phyloP scores from a whole-genome alignment of 2,329 filamentous ascomycete species.

The Myrmaecium sp. region DNA sequence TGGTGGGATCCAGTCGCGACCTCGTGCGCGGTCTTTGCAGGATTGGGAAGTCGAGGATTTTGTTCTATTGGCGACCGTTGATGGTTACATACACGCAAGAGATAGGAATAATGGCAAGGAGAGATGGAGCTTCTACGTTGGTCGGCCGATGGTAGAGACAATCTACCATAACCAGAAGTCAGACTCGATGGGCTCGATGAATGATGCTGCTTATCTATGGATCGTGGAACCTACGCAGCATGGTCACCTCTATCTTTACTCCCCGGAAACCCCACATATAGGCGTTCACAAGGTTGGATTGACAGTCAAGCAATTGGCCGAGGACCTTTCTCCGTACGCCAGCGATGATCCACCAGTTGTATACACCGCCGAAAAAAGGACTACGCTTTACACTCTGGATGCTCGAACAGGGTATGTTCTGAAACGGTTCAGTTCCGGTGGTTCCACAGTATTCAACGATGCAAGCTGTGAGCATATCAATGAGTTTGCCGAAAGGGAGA shows the following conservation, averaged over 20 bases:
- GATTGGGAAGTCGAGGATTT: conserved; percentile 99
- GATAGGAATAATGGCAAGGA: conserved; percentile 73
- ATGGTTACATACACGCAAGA: conserved; percentile 84
- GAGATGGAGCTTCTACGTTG: conserved; percentile 72
- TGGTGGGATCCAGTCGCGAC: conserved; percentile 51
- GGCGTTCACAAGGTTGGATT: conserved; percentile 50
- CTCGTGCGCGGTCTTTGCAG: conserved; percentile 85
- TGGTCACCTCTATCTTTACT: conserved; percentile 75
- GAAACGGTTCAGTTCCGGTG: conserved; percentile 66
- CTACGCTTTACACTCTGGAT: conserved; percentile 75
- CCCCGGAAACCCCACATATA: conserved; percentile 43
- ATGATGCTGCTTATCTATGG: conserved; percentile 78
- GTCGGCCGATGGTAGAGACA: conserved; percentile 81
- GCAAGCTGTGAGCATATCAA: conserved; percentile 57
- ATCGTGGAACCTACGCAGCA: conserved; percentile 84
- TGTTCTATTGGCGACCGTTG: conserved; percentile 98
- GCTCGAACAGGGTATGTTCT: conserved; percentile 68
- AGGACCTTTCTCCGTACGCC: conserved; percentile 61
- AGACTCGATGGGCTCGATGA: conserved; percentile 23
- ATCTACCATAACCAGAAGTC: conserved; percentile 59
- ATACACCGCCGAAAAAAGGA: conserved; percentile 85
- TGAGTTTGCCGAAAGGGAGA: conserved; percentile 28
- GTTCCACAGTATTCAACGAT: conserved; percentile 48
- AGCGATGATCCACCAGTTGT: conserved; percentile 58
- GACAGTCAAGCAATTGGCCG: conserved; percentile 77